These are phyloP conservation scores for Moesziomyces aphidis DNA, from an alignment of 1,284 basidiomycete genomes.

Conservation along the genomic window DNA sequence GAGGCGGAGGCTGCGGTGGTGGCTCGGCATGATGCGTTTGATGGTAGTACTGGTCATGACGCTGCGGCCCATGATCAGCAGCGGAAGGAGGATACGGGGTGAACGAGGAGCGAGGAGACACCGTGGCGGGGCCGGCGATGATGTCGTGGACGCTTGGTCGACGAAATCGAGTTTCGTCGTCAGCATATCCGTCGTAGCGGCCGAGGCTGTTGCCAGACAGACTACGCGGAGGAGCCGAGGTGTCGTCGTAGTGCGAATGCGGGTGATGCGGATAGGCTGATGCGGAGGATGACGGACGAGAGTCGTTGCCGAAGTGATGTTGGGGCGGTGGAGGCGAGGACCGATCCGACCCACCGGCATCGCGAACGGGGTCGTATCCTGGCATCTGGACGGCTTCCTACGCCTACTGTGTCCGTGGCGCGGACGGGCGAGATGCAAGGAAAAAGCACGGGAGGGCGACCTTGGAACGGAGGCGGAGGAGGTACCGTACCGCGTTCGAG, in stretches of 20 bases:
- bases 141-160: slow-evolving; percentile 13
- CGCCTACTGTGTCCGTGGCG: too few relatives aligned
- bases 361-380: slow-evolving; percentile 34
- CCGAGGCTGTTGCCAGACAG: slow-evolving; percentile 17
- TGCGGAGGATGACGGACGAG: slow-evolving; percentile 22
- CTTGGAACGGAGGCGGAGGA: not conserved
- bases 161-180: slow-evolving; percentile 5
- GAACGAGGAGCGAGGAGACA: slow-evolving; percentile 22
- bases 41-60: slow-evolving; percentile 16
- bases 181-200: slow-evolving; percentile 12
- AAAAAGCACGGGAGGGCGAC: not conserved
- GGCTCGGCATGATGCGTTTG: slow-evolving; percentile 19
- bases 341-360: slow-evolving; percentile 34
- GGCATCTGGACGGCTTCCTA: slow-evolving; percentile 6
- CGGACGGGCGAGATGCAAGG: not conserved
- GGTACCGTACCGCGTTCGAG: not conserved
- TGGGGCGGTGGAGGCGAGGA: slow-evolving; percentile 20
- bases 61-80: slow-evolving; percentile 16
- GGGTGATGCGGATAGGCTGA: slow-evolving; percentile 10
- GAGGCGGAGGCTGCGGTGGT: slow-evolving; percentile 8
- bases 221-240: slow-evolving; percentile 5
- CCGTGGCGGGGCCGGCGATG: not conserved
- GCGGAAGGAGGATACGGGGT: slow-evolving; percentile 11
- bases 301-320: slow-evolving; percentile 9
- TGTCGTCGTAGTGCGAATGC: slow-evolving; percentile 6